phyloP scores from a whole-genome alignment of 257 asterid species.

The Scutellaria barbata region DNA sequence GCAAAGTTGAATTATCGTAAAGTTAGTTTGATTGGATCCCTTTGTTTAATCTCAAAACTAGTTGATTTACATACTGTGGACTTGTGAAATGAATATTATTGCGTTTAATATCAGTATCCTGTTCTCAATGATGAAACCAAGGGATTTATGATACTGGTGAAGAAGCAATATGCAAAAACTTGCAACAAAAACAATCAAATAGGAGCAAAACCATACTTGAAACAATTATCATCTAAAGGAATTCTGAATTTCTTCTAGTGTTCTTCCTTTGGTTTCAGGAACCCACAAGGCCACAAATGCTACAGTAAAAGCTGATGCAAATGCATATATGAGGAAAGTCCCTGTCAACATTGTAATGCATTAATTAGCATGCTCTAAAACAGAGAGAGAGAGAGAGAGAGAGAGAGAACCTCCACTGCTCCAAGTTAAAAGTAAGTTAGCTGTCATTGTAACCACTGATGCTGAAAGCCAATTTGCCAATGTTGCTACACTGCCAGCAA shows the following conservation, averaged over 20 bases:
- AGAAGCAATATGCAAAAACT: no score
- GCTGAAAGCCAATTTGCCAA: conserved; percentile 85
- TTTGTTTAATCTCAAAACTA: no score
- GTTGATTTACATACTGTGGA: no score
- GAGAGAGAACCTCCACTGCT: conserved; percentile 73
- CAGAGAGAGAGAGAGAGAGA: conserved; percentile 39
- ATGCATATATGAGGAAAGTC: conserved; percentile 66
- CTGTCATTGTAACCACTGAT: conserved; percentile 73
- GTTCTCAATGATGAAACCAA: no score
- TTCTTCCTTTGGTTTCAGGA: conserved; percentile 92
- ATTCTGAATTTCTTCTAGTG: conserved; percentile 79
- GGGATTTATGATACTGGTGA: no score
- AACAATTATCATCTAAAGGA: conserved; percentile 57
- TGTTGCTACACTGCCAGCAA: conserved; percentile 94
- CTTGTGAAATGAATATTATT: no score
- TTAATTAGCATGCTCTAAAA: background rate
- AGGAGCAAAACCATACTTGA: no score
- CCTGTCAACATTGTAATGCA: conserved; percentile 51
- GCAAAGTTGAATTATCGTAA: no score
- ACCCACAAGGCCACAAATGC: conserved; percentile 69
- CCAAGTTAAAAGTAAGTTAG: conserved; percentile 85
- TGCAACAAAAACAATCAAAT: no score
- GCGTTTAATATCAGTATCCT: no score
- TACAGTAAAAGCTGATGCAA: conserved; percentile 59
- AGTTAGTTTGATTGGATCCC: no score